Base-by-base conservation (phyloP, 148 eudicot species). In the Nepenthes mirabilis region DNA sequence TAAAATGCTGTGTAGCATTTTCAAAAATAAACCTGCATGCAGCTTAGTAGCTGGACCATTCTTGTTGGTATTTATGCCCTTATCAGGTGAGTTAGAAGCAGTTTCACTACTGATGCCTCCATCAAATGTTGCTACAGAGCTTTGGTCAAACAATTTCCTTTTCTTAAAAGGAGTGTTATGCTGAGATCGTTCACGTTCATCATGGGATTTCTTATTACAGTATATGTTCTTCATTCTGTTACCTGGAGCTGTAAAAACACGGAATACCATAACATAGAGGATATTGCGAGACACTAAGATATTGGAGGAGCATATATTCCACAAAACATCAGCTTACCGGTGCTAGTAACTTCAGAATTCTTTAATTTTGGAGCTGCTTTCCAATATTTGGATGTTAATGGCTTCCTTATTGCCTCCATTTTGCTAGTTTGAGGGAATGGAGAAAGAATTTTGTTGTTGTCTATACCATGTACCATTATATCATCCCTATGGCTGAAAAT, bases 391-490 rank as follows among this genome's bases (percentile, higher is more conserved):
- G 97, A 81, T 2, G 95, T 61, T 76, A 80, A 49, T 64, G 86
- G 64, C 75, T 86, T 89, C 77, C 82, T 79, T 47, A 57, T 71
- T 65, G 79, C 81, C 87, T 78, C 82, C 56, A 67, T 66, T 67
- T 71, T 80, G 58, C 75, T 75, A 61, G 60, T 73, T 65, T 70
- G 82, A 66, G 84, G 11, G 52, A 2, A 5, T 11, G 2, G 52
- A 49, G 74, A 82, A 75, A 68, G 84, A 73, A 81, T 86, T 75
- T 84, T 93, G 43, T 94, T 95, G 80, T 86, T 84, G 78, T 94
- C 95, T 80, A 78, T 84, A 84, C 68, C 73, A 55, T 68, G 77
- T 76, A 78, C 34, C 36, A 81, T 85, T 77, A 85, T 95, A 87
- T 74, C 65, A 59, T 71, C 83, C 81, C 81, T 77, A 36, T 59